phyloP scores from a whole-genome alignment of 192 early-diverging fungal species.

The Rhizophagus prolifer region DNA sequence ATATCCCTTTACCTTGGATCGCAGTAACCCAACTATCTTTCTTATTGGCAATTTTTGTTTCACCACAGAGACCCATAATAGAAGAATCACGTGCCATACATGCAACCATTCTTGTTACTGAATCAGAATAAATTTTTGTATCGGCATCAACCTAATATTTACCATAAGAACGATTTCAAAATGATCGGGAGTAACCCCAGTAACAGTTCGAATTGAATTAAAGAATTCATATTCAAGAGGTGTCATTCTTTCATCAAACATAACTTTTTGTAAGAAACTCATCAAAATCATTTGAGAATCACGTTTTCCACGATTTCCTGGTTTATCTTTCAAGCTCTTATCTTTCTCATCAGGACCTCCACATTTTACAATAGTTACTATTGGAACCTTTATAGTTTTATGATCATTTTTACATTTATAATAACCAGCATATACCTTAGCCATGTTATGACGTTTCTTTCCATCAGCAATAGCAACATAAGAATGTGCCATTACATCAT shows the following conservation, averaged over 20 bases:
- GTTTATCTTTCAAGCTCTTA: constrained; percentile 66
- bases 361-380: constrained; percentile 72
- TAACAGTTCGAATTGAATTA: constrained; percentile 71
- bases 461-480: constrained; percentile 93
- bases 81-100: constrained; percentile 70
- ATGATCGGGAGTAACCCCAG: constrained; percentile 68
- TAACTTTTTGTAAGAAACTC: constrained; percentile 90
- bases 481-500: constrained; percentile 67
- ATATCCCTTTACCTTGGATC: constrained; percentile 74
- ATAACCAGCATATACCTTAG: constrained; percentile 89
- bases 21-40: constrained; percentile 72
- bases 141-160: constrained; percentile 72
- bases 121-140: constrained; percentile 79
- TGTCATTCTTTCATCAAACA: constrained; percentile 87
- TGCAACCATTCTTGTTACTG: constrained; percentile 67
- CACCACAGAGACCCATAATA: constrained; percentile 76
- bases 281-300: constrained; percentile 96
- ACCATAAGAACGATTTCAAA: constrained; percentile 79
- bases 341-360: constrained; percentile 62
- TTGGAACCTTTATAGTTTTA: constrained; percentile 63
- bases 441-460: constrained; percentile 89
- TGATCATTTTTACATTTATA: constrained; percentile 60
- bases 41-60: constrained; percentile 84
- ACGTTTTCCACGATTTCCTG: constrained; percentile 91
- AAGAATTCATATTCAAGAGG: constrained; percentile 80